phyloP scores from a whole-genome alignment of 2,329 filamentous ascomycete species.

The Thielaviopsis ethacetica region DNA sequence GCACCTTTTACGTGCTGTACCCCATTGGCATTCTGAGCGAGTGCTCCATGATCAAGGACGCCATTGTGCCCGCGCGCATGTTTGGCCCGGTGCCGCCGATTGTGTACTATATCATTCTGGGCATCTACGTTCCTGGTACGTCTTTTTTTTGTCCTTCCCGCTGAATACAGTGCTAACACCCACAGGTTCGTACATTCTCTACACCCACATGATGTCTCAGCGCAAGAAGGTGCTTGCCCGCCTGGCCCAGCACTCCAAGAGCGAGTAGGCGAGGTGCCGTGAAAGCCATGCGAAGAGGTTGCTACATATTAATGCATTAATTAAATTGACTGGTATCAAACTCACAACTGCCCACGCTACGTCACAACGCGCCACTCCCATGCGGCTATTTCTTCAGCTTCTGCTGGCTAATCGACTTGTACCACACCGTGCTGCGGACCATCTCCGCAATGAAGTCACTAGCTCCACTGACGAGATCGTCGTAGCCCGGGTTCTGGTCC shows the following conservation, averaged over 20 bases:
- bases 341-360: background rate
- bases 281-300: background rate
- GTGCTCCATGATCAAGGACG: slow-evolving; percentile 60
- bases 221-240: slow-evolving; percentile 47
- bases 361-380: background rate
- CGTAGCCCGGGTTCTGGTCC: slow-evolving; percentile 56
- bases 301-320: background rate
- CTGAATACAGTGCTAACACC: background rate
- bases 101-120: slow-evolving; percentile 47
- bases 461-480: slow-evolving; percentile 47
- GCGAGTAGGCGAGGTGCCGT: background rate
- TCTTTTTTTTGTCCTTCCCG: slow-evolving; percentile 12
- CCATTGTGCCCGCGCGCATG: slow-evolving; percentile 40
- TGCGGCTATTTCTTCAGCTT: slow-evolving; percentile 5
- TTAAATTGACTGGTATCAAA: background rate
- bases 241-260: slow-evolving; percentile 18
- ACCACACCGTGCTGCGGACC: slow-evolving; percentile 46
- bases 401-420: slow-evolving; percentile 33
- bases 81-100: slow-evolving; percentile 35
- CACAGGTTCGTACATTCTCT: slow-evolving; percentile 61
- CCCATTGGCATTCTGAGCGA: slow-evolving; percentile 83
- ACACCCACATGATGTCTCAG: slow-evolving; percentile 91
- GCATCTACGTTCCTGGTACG: slow-evolving; percentile 66
- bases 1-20: slow-evolving; percentile 86
- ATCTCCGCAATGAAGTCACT: slow-evolving; percentile 48